phyloP scores from a whole-genome alignment of 2,329 filamentous ascomycete genomes.

The Aspergillus brasiliensis region DNA sequence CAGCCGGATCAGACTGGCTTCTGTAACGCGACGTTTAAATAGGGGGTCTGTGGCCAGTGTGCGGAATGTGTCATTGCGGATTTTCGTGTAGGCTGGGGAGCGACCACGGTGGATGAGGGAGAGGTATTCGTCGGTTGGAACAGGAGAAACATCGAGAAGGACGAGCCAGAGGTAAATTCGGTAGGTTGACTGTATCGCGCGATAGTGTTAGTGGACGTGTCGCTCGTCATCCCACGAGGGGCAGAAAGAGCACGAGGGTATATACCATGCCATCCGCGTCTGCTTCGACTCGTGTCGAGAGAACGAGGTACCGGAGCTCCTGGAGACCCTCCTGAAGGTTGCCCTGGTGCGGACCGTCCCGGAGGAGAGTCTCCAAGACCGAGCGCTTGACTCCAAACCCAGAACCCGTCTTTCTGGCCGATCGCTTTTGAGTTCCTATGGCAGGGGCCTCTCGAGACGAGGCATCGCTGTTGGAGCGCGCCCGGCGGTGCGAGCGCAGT shows the following conservation, averaged over 20 bases:
- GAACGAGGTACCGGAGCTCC: slow-evolving; percentile 51
- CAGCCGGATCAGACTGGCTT: slow-evolving; percentile 90
- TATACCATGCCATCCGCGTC: slow-evolving; percentile 57
- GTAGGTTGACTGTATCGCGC: slow-evolving; percentile 75
- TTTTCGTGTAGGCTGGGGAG: slow-evolving; percentile 94
- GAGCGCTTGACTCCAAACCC: slow-evolving; percentile 50
- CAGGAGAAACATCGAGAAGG: slow-evolving; percentile 80
- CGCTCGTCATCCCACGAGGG: background rate
- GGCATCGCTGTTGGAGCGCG: slow-evolving; percentile 74
- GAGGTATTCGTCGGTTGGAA: slow-evolving; percentile 86
- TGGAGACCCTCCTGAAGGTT: slow-evolving; percentile 54
- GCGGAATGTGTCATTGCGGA: slow-evolving; percentile 96
- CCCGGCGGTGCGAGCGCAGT: slow-evolving; percentile 49
- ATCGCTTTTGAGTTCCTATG: slow-evolving; percentile 33
- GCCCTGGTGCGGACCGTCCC: slow-evolving; percentile 75
- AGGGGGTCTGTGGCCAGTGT: slow-evolving; percentile 96
- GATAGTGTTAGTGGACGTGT: slow-evolving; percentile 12
- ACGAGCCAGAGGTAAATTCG: slow-evolving; percentile 97
- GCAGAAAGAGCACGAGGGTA: background rate
- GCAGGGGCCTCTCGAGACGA: slow-evolving; percentile 43
- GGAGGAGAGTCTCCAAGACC: slow-evolving; percentile 71
- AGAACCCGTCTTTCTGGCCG: slow-evolving; percentile 48
- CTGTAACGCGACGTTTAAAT: slow-evolving; percentile 91
- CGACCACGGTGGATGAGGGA: slow-evolving; percentile 87
- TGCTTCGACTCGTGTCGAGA: slow-evolving; percentile 53